Base-by-base conservation (phyloP, 768 basidiomycete species). In the Gymnopilus dilepis region DNA sequence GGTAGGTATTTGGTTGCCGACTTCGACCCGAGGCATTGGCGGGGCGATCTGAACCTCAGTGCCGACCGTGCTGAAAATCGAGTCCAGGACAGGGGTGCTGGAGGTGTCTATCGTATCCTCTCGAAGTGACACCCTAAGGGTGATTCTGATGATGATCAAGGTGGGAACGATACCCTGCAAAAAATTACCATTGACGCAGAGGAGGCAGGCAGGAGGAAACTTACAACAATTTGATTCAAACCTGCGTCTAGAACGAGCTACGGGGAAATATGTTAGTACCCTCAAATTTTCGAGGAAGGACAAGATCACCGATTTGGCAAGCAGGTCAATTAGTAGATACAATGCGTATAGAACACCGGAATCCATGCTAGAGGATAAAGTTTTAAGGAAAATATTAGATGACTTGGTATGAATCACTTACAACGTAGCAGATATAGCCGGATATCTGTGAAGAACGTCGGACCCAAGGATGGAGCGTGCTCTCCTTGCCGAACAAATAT, bases 151-250 rank as follows among this genome's bases (percentile, higher is more conserved):
- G 11, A 71, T 62, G 52, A 73, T 71, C 41, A 71, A 54, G 13
- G 68, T 69, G 15, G 70, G 70, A 15, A 67, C 66, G 19, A 73
- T 70, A 19, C 67, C 68, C 70, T 71, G 13, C 17, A 24, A 37
- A 34, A 26, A 17, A 21, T 34, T 9, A 53, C 30, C n/a, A 5
- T 21, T 17, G n/a, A 21, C 12, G n/a, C 12, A 24, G 4, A 28
- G 28, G 22, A 12, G 6, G n/a, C 55, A 11, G n/a, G n/a, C n/a
- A 24, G 19, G 52, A 33, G n/a, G 3, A 8, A 3, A 57, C 69
- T 59, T 52, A 70, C 70, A 12, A 68, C 69, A n/a, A 70, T 62
- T 56, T 72, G 70, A 22, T 66, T 57, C 2, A 67, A 60, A 12
- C 66, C 69, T 7, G 60, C 60, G 55, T 66, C 59, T 17, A 71